Percentiles rank a stretch among this genome's conserved stretches.
Evolutionary conservation across 2,329 filamentous ascomycete genomes (phyloP).

Genomic region (Fusarium sublunatum): DNA sequence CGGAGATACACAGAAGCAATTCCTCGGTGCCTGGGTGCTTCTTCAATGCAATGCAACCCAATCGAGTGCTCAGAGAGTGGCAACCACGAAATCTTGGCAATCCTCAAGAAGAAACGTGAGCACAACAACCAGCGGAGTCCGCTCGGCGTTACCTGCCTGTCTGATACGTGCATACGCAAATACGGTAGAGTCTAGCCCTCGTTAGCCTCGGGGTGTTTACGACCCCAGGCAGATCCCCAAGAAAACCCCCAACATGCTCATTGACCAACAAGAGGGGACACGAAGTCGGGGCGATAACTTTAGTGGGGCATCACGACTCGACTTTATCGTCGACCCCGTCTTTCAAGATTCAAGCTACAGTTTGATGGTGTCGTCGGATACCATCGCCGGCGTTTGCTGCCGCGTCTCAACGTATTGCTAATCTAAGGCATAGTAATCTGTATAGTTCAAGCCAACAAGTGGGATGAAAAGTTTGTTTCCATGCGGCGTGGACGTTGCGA

Average conservation of each 20-base stretch:
- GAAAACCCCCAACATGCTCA: conserved; percentile 31
- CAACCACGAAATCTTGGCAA: conserved; percentile 1
- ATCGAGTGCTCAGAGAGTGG: conserved; percentile 19
- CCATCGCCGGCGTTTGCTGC: conserved; percentile 8
- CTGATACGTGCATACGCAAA: background rate
- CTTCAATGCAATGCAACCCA: conserved; percentile 25
- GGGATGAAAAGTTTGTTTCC: conserved; percentile 10
- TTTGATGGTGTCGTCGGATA: conserved; percentile 28
- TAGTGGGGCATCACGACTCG: conserved; percentile 20
- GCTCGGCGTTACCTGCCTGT: conserved; percentile 35
- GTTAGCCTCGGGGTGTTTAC: conserved; percentile 10
- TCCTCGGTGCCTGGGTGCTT: conserved; percentile 17
- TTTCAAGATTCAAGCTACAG: conserved; percentile 21
- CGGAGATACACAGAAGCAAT: conserved; percentile 9
- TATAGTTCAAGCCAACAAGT: background rate
- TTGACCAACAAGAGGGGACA: conserved; percentile 15
- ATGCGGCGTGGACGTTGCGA: conserved; percentile 16
- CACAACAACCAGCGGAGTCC: conserved; percentile 18
- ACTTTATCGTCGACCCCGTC: conserved; percentile 37
- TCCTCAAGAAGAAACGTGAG: conserved; percentile 17
- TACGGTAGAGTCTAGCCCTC: conserved; percentile 19
- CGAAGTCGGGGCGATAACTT: conserved; percentile 4
- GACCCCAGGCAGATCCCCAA: conserved; percentile 33
- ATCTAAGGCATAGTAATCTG: background rate
- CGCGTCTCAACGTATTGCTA: conserved; percentile 5